Conservation (phyloP, 2,329 filamentous ascomycete genomes). For the Fusarium sp. region DNA sequence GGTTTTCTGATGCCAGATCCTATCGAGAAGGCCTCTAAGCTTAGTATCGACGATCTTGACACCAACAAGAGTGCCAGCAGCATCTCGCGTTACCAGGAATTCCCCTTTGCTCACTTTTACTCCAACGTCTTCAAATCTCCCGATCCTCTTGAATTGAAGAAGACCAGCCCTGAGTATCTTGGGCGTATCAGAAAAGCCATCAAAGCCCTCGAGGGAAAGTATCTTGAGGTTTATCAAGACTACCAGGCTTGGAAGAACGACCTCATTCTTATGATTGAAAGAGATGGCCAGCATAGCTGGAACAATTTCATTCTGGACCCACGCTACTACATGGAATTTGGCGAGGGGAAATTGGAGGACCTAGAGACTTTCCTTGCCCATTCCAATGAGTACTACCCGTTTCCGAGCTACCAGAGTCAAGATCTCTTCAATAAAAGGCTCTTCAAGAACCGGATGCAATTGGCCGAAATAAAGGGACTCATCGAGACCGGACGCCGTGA, state of each 20-base stretch:
- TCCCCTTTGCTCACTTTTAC: conserved; percentile 14
- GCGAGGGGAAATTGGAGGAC: not conserved
- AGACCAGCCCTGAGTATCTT: conserved; percentile 19
- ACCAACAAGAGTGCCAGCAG: not conserved
- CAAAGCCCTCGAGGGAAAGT: conserved; percentile 2
- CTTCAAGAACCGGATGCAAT: not conserved
- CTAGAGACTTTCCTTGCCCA: not conserved
- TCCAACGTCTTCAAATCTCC: no score
- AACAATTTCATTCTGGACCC: conserved; percentile 25
- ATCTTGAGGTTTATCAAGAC: not conserved
- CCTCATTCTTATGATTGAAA: not conserved
- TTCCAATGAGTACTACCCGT: not conserved
- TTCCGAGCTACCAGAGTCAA: not conserved
- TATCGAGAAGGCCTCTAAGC: not conserved
- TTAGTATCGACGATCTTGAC: not conserved
- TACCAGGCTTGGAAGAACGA: not conserved
- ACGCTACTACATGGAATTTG: not conserved
- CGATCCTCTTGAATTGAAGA: not conserved
- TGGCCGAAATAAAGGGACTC: not conserved
- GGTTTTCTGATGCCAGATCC: not conserved
- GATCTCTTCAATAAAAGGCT: not conserved
- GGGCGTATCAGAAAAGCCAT: conserved; percentile 3
- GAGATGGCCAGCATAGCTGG: conserved; percentile 2
- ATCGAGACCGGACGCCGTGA: conserved; percentile 12
- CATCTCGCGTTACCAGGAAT: conserved; percentile 1